These are phyloP conservation scores for Rhizopus arrhizus DNA, from an alignment of 371 early-diverging fungal species.

Conservation along the genomic window DNA sequence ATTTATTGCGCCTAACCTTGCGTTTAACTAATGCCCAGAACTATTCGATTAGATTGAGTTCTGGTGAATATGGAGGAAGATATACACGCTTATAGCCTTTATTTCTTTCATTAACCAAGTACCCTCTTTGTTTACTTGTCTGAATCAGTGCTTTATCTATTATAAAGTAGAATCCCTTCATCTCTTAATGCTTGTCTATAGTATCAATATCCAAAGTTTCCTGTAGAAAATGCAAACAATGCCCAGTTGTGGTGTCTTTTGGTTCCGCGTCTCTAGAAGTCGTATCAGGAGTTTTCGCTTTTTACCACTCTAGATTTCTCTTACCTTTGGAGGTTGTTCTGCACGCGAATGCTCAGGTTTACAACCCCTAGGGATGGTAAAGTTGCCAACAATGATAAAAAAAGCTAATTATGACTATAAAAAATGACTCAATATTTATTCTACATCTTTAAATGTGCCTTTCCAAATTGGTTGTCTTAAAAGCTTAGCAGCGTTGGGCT, in stretches of 20 bases:
- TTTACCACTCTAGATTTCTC: slow-evolving; percentile 11
- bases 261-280: slow-evolving; percentile 4
- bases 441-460: slow-evolving; percentile 9
- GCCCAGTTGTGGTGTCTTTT: slow-evolving; percentile 9
- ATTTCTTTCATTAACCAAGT: slow-evolving; percentile 5
- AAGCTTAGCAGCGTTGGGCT: slow-evolving; percentile 7
- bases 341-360: slow-evolving; percentile 5
- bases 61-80: too few species aligned
- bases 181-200: slow-evolving; percentile 11
- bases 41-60: too few species aligned
- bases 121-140: slow-evolving; percentile 7
- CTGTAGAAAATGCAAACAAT: slow-evolving; percentile 10
- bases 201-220: slow-evolving; percentile 11
- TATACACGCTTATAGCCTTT: slow-evolving; percentile 8
- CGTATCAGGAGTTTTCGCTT: slow-evolving; percentile 14
- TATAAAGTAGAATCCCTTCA: slow-evolving; percentile 13
- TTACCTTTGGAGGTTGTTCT: slow-evolving; percentile 5
- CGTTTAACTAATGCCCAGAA: too few species aligned
- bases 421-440: slow-evolving; percentile 6
- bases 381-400: slow-evolving; percentile 10
- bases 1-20: background rate
- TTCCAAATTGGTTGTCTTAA: slow-evolving; percentile 10
- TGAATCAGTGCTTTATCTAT: slow-evolving; percentile 10
- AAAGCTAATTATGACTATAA: slow-evolving; percentile 12
- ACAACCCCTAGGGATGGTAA: slow-evolving; percentile 11